Conservation (phyloP, 2,329 filamentous ascomycete species). For the Fusarium devonianum region DNA sequence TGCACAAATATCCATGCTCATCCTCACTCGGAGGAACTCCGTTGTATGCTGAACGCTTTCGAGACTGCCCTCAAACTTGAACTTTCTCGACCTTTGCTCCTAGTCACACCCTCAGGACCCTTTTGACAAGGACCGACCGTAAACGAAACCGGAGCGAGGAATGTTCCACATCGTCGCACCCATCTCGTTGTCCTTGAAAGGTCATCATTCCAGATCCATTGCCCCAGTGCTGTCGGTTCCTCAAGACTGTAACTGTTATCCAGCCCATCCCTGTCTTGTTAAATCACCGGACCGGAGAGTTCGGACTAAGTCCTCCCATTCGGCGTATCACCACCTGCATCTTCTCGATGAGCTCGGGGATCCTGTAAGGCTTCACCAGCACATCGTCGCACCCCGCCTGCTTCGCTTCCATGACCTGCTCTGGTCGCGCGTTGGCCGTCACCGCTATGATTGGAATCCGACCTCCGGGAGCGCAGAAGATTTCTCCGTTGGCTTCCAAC, state of each 20-base stretch:
- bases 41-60: constrained; percentile 15
- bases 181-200: neutral
- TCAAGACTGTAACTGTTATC: constrained; percentile 28
- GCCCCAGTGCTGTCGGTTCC: too few species aligned
- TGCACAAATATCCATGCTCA: neutral
- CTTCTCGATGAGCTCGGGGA: constrained; percentile 66
- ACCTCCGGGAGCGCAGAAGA: constrained; percentile 55
- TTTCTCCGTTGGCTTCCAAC: constrained; percentile 61
- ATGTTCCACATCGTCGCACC: neutral
- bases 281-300: constrained; percentile 40
- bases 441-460: constrained; percentile 70
- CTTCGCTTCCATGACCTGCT: constrained; percentile 63
- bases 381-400: constrained; percentile 67
- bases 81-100: too few species aligned
- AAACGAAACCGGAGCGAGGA: neutral
- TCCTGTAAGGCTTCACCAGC: constrained; percentile 75
- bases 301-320: constrained; percentile 42
- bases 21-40: constrained; percentile 22
- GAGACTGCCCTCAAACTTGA: neutral
- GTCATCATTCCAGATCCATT: neutral
- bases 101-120: too few species aligned
- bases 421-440: constrained; percentile 71
- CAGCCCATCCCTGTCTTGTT: constrained; percentile 11
- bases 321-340: constrained; percentile 59
- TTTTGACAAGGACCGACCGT: neutral